phyloP scores from a whole-genome alignment of 129 eudicot genomes.

The Ambrosia artemisiifolia region DNA sequence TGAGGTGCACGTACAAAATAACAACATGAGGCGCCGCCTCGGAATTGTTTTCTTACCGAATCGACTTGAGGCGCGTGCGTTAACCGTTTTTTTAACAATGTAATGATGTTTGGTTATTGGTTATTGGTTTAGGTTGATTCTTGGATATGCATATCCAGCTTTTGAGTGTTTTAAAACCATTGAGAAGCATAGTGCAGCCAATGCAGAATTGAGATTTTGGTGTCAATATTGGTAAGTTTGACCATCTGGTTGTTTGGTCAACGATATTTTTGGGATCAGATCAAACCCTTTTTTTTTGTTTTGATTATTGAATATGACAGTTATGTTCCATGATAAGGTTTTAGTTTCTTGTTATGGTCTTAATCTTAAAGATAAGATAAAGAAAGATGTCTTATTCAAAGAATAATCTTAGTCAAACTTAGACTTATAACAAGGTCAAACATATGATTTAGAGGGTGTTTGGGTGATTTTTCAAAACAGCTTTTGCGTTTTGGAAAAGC shows the following conservation, averaged over 20 bases:
- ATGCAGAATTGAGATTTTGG: conserved; percentile 88
- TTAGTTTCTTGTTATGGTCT: conserved; percentile 20
- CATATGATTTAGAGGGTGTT: background rate
- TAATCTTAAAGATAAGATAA: conserved; percentile 13
- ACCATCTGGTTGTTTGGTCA: conserved; percentile 11
- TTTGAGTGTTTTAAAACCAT: conserved; percentile 89
- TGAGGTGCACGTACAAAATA: too few species aligned
- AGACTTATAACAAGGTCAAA: background rate
- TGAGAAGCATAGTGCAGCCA: conserved; percentile 73
- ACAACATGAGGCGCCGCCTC: too few species aligned
- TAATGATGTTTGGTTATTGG: conserved; percentile 8
- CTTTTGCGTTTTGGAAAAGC: too few species aligned
- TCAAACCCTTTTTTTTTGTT: conserved; percentile 20
- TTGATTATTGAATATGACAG: conserved; percentile 10
- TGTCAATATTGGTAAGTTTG: conserved; percentile 80
- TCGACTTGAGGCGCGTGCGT: too few species aligned
- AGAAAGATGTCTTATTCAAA: conserved; percentile 4
- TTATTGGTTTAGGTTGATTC: conserved; percentile 53
- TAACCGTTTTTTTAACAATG: too few species aligned
- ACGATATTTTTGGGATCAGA: conserved; percentile 14
- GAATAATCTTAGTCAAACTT: conserved; percentile 6
- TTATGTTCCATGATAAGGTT: background rate
- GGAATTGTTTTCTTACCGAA: too few species aligned
- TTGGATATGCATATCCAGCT: conserved; percentile 97
- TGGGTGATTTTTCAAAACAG: too few species aligned